Conservation (phyloP, 2,329 filamentous ascomycete genomes). For the Sclerotinia glacialis region DNA sequence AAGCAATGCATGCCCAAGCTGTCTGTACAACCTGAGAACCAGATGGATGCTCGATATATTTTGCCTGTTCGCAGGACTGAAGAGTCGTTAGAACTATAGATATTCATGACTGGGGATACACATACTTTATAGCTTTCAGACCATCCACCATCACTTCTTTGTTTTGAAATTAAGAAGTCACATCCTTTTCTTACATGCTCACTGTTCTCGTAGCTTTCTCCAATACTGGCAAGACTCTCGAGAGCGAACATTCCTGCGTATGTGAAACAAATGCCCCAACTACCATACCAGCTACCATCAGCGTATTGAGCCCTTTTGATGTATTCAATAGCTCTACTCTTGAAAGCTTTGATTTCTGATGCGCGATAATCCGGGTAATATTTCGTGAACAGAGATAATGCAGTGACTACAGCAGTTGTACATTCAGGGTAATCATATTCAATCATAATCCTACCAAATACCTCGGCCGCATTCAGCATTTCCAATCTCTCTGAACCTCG, state of each 20-base stretch:
- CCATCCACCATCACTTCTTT: slow-evolving; percentile 90
- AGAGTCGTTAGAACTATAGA: slow-evolving; percentile 22
- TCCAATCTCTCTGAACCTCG: slow-evolving; percentile 78
- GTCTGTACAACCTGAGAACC: slow-evolving; percentile 92
- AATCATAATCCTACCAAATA: slow-evolving; percentile 96
- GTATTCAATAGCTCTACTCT: slow-evolving; percentile 71
- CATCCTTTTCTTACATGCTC: slow-evolving; percentile 70
- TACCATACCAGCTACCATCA: slow-evolving; percentile 96
- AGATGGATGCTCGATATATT: slow-evolving; percentile 70
- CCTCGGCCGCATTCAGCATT: slow-evolving; percentile 88
- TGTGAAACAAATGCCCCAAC: slow-evolving; percentile 97
- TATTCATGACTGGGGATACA: slow-evolving; percentile 7
- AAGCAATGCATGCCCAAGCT: slow-evolving; percentile 79
- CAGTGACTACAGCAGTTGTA: slow-evolving; percentile 90
- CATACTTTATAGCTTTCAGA: slow-evolving; percentile 82
- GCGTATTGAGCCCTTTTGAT: slow-evolving; percentile 74
- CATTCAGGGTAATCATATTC: slow-evolving; percentile 98
- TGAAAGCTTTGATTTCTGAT: slow-evolving; percentile 70
- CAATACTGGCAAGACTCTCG: slow-evolving; percentile 76
- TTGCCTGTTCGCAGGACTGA: slow-evolving; percentile 71
- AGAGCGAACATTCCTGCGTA: slow-evolving; percentile 97
- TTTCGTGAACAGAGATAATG: slow-evolving; percentile 75
- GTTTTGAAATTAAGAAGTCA: slow-evolving; percentile 79
- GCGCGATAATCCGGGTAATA: slow-evolving; percentile 78
- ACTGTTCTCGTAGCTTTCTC: slow-evolving; percentile 77